Conservation (phyloP, 2,329 filamentous ascomycete genomes). For the Cladobotryum protrusum region DNA sequence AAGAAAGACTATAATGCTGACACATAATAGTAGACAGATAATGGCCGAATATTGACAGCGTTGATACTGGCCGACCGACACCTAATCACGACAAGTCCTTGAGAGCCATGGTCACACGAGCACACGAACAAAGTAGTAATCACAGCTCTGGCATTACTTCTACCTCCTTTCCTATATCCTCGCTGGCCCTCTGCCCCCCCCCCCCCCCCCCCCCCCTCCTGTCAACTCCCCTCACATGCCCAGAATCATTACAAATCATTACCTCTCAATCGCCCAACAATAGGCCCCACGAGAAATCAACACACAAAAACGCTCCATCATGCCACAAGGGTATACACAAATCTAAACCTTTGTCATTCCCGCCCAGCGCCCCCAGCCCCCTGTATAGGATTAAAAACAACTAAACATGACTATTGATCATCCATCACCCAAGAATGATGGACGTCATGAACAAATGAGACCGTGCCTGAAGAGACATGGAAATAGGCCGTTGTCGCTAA, state of each 20-base stretch:
- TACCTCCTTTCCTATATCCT: too few relatives aligned
- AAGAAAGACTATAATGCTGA: too few relatives aligned
- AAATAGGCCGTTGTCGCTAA: slow-evolving; percentile 3
- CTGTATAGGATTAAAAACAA: slow-evolving; percentile 8
- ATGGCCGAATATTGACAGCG: too few relatives aligned
- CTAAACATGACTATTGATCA: slow-evolving; percentile 3
- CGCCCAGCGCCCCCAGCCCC: slow-evolving; percentile 10
- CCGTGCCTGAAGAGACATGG: not conserved
- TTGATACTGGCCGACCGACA: too few relatives aligned
- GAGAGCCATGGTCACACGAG: too few relatives aligned
- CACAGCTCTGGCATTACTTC: too few relatives aligned
- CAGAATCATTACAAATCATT: not conserved
- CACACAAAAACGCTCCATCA: slow-evolving; percentile 8
- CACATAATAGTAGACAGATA: too few relatives aligned
- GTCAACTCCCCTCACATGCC: too few relatives aligned
- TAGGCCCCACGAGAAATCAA: not conserved
- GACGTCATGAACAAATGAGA: slow-evolving; percentile 7
- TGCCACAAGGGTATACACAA: slow-evolving; percentile 11
- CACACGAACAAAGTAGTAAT: too few relatives aligned
- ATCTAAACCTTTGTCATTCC: slow-evolving; percentile 7
- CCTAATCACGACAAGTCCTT: too few relatives aligned
- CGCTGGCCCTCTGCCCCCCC: not conserved
- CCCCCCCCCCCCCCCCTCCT: not conserved
- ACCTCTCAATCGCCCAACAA: not conserved
- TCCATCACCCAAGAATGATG: not conserved